Evolutionary conservation across 1,284 basidiomycete genomes (phyloP).

Genomic region (Gomphus sp.): DNA sequence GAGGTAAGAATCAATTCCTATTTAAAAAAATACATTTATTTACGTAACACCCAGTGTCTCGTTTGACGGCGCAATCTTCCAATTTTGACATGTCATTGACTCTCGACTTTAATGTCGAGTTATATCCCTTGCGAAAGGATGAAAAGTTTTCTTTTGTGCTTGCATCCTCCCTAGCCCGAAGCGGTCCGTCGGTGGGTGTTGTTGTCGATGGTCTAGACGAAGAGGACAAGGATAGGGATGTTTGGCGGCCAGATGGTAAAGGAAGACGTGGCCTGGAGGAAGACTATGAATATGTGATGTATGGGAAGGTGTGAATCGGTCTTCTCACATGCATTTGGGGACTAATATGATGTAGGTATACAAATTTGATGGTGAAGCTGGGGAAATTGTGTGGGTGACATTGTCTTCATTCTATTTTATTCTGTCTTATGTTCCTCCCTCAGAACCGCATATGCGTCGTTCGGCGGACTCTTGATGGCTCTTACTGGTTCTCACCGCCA

Average conservation of each 20-base stretch:
- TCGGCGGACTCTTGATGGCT: slow-evolving; percentile 95
- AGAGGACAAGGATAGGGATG: slow-evolving; percentile 65
- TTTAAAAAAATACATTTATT: slow-evolving; percentile 11
- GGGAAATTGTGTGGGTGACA: slow-evolving; percentile 66
- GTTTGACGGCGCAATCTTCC: slow-evolving; percentile 75
- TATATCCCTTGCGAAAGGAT: slow-evolving; percentile 63
- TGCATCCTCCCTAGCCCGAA: slow-evolving; percentile 72
- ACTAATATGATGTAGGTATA: slow-evolving; percentile 58
- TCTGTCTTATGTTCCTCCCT: slow-evolving; percentile 6
- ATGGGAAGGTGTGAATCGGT: slow-evolving; percentile 71
- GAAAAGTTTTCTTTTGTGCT: slow-evolving; percentile 83
- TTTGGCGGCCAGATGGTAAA: slow-evolving; percentile 87
- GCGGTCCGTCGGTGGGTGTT: slow-evolving; percentile 32
- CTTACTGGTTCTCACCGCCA: slow-evolving; percentile 90
- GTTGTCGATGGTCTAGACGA: slow-evolving; percentile 38
- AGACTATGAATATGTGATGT: slow-evolving; percentile 99
- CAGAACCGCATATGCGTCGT: slow-evolving; percentile 92
- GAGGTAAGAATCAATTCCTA: slow-evolving; percentile 54
- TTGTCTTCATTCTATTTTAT: slow-evolving; percentile 5
- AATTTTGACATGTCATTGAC: slow-evolving; percentile 87
- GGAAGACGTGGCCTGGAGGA: slow-evolving; percentile 84
- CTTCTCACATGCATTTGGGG: background rate
- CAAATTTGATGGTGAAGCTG: slow-evolving; percentile 86
- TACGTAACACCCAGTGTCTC: slow-evolving; percentile 54
- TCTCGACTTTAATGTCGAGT: slow-evolving; percentile 85